Conservation (phyloP, 2,329 filamentous ascomycete genomes). For the Cladosporium sp. region DNA sequence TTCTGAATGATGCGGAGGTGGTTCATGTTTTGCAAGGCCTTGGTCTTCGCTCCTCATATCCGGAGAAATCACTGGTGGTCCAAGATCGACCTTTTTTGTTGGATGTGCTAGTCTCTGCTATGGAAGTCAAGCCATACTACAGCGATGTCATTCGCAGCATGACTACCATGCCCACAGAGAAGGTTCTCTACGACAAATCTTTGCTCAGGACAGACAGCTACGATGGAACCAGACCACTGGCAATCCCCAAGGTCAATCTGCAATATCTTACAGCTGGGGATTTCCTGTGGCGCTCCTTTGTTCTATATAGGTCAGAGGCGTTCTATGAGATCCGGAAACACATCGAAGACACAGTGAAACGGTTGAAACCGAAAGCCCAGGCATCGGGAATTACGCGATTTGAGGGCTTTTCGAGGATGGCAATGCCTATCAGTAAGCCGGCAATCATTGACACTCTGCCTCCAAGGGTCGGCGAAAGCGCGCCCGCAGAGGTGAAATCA, state of each 20-base stretch:
- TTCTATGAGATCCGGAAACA: conserved; percentile 94
- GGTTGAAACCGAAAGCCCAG: conserved; percentile 65
- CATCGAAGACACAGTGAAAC: conserved; percentile 75
- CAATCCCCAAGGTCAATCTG: conserved; percentile 89
- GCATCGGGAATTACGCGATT: conserved; percentile 66
- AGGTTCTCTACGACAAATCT: conserved; percentile 70
- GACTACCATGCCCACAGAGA: conserved; percentile 78
- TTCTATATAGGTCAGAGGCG: conserved; percentile 82
- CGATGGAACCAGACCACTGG: conserved; percentile 79
- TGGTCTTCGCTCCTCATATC: conserved; percentile 78
- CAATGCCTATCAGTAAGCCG: conserved; percentile 77
- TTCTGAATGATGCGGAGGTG: conserved; percentile 71
- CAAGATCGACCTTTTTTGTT: conserved; percentile 61
- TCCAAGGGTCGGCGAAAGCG: conserved; percentile 74
- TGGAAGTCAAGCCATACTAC: conserved; percentile 76
- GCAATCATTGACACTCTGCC: conserved; percentile 83
- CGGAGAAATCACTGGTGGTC: conserved; percentile 61
- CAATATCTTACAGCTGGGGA: conserved; percentile 94
- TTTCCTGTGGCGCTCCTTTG: conserved; percentile 92
- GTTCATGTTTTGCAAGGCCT: conserved; percentile 64
- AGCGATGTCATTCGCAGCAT: conserved; percentile 71
- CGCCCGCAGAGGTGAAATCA: conserved; percentile 78
- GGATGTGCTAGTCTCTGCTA: conserved; percentile 69
- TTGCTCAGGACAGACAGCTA: conserved; percentile 80
- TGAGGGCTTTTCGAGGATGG: conserved; percentile 86